A percentile compares a stretch with the other conserved stretches of the same genome.
Conservation (phyloP, 768 basidiomycete genomes). For the Leucocoprinus sp. region DNA sequence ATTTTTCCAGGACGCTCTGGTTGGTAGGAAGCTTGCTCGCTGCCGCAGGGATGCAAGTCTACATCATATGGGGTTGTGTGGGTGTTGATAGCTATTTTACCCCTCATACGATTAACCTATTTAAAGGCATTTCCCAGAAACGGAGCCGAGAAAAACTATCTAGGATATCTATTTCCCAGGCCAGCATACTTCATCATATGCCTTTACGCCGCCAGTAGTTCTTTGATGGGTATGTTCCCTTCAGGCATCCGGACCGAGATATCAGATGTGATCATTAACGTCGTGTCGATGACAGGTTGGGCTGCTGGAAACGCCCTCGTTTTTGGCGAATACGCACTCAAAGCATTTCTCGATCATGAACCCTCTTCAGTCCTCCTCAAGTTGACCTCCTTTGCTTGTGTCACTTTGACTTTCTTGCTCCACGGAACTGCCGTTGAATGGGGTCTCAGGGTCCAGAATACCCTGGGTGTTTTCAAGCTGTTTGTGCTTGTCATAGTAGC, state of each 20-base stretch:
- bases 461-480: conserved; percentile 49
- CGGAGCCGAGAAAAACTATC: conserved; percentile 59
- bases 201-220: conserved; percentile 40
- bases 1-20: conserved; percentile 32
- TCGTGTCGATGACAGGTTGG: conserved; percentile 1
- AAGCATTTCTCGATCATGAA: conserved; percentile 16
- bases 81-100: conserved; percentile 7
- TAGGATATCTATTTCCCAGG: conserved; percentile 46
- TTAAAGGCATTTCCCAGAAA: conserved; percentile 41
- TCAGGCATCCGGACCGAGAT: not conserved
- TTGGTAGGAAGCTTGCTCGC: conserved; percentile 27
- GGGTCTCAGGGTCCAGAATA: conserved; percentile 52
- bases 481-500: conserved; percentile 36
- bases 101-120: not conserved
- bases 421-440: conserved; percentile 34
- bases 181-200: conserved; percentile 46
- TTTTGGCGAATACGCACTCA: conserved; percentile 42
- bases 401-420: conserved; percentile 25
- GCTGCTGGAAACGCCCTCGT: conserved; percentile 35
- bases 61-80: conserved; percentile 29
- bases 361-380: conserved; percentile 15
- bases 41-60: conserved; percentile 27
- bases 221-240: conserved; percentile 29
- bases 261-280: not conserved
- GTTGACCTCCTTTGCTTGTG: conserved; percentile 21